Evolutionary conservation across 108 stramenopile genomes (phyloP).

Genomic region (Phaeodactylum tricornutum): DNA sequence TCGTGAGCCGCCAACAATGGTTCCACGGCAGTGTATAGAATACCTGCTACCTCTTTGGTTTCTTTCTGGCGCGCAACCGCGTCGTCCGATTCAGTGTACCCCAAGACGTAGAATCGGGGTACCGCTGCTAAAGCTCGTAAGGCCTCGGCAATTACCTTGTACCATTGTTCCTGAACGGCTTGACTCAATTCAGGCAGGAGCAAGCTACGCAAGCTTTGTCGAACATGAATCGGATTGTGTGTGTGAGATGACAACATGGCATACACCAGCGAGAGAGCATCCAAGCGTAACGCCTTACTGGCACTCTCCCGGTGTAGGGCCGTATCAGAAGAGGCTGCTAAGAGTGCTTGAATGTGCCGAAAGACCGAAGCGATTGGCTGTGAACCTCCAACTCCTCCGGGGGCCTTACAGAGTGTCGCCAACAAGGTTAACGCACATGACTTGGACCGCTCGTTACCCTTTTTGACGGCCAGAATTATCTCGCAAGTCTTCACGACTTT

Average conservation of each 20-base stretch:
- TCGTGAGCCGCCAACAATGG: conserved; percentile 88
- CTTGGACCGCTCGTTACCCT: conserved; percentile 73
- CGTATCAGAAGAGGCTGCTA: conserved; percentile 20
- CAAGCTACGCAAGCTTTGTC: conserved; percentile 25
- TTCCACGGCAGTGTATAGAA: conserved; percentile 78
- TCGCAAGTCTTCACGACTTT: conserved; percentile 67
- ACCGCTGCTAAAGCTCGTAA: conserved; percentile 76
- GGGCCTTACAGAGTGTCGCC: conserved; percentile 55
- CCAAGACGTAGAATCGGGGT: conserved; percentile 43
- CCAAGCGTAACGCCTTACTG: conserved; percentile 87
- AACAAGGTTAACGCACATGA: conserved; percentile 60
- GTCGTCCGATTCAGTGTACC: conserved; percentile 11
- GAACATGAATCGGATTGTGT: conserved; percentile 49
- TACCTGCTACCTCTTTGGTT: conserved; percentile 38
- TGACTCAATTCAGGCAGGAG: conserved; percentile 63
- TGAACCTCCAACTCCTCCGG: conserved; percentile 69
- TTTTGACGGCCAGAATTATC: conserved; percentile 69
- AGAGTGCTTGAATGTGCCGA: conserved; percentile 44
- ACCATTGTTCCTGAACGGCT: conserved; percentile 90
- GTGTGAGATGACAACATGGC: conserved; percentile 49
- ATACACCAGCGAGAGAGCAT: conserved; percentile 75
- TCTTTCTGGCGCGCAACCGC: conserved; percentile 22
- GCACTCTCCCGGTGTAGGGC: conserved; percentile 25
- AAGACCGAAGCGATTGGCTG: conserved; percentile 59
- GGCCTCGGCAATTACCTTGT: conserved; percentile 93